Evolutionary conservation across 176 grass and related monocot genomes (phyloP).

Genomic region (Thinopyrum elongatum): DNA sequence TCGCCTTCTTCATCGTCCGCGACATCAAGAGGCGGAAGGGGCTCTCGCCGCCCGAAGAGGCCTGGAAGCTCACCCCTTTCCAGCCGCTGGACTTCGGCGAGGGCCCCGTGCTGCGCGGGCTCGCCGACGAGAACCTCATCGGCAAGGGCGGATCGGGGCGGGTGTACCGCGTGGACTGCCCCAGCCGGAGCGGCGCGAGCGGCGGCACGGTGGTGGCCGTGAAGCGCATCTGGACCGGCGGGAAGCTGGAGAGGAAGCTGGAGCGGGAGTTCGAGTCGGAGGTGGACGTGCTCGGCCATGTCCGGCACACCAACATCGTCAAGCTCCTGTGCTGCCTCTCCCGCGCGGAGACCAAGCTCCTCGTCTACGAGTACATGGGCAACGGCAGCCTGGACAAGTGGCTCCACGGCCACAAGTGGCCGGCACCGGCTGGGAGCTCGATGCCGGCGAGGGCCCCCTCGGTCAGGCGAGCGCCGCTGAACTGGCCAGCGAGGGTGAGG

Average conservation of each 20-base stretch:
- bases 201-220: slow-evolving; percentile 54
- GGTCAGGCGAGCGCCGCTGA: slow-evolving; percentile 20
- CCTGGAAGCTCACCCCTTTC: slow-evolving; percentile 84
- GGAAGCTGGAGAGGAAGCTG: slow-evolving; percentile 37
- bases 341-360: slow-evolving; percentile 70
- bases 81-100: slow-evolving; percentile 65
- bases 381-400: slow-evolving; percentile 73
- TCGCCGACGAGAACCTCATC: slow-evolving; percentile 73
- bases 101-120: slow-evolving; percentile 41
- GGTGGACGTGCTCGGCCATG: slow-evolving; percentile 64
- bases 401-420: slow-evolving; percentile 51
- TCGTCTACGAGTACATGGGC: slow-evolving; percentile 92
- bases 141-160: slow-evolving; percentile 65
- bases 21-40: slow-evolving; percentile 45
- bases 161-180: slow-evolving; percentile 61
- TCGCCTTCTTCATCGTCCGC: slow-evolving; percentile 33
- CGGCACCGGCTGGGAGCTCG: neutral
- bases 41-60: slow-evolving; percentile 19
- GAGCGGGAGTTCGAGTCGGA: slow-evolving; percentile 80
- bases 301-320: slow-evolving; percentile 81
- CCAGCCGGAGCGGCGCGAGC: slow-evolving; percentile 15
- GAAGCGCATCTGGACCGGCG: slow-evolving; percentile 64
- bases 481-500: slow-evolving; percentile 64
- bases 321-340: slow-evolving; percentile 83
- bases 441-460: neutral